Conservation (phyloP, 1,284 basidiomycete species). For the Cutaneotrichosporon cutaneum region DNA sequence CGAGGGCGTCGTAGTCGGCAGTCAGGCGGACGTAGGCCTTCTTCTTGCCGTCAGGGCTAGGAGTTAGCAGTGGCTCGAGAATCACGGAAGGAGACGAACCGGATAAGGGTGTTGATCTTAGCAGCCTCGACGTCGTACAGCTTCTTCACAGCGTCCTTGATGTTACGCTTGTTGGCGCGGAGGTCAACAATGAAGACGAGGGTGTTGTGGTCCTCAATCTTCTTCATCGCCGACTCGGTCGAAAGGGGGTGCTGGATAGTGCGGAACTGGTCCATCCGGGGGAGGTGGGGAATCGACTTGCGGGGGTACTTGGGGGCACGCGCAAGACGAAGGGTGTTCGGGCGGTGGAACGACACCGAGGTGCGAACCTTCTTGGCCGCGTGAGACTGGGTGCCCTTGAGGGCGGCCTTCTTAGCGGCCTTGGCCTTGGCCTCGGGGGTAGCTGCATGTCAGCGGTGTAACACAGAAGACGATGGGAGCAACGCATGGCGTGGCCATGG, state of each 20-base stretch:
- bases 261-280: conserved; percentile 95
- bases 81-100: conserved; percentile 58
- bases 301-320: conserved; percentile 90
- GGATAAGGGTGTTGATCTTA: conserved; percentile 97
- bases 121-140: conserved; percentile 94
- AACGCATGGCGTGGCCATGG: not conserved
- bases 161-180: conserved; percentile 95
- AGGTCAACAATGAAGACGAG: conserved; percentile 97
- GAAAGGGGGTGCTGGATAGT: conserved; percentile 75
- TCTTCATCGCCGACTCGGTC: conserved; percentile 65
- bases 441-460: conserved; percentile 24
- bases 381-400: conserved; percentile 79
- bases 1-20: conserved; percentile 92
- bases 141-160: conserved; percentile 99
- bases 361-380: conserved; percentile 78
- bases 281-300: conserved; percentile 90
- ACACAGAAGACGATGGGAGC: not conserved
- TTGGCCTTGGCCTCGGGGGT: conserved; percentile 75
- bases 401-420: conserved; percentile 92
- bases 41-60: conserved; percentile 95
- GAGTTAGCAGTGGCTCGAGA: not conserved
- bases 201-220: conserved; percentile 99
- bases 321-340: conserved; percentile 84
- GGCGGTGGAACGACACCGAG: conserved; percentile 92
- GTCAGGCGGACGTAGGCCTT: conserved; percentile 98